Percentiles rank a stretch among this genome's conserved stretches.
These are phyloP conservation scores for Simplicillium sp. DNA, from an alignment of 2,329 filamentous ascomycete genomes.

Conservation along the genomic window DNA sequence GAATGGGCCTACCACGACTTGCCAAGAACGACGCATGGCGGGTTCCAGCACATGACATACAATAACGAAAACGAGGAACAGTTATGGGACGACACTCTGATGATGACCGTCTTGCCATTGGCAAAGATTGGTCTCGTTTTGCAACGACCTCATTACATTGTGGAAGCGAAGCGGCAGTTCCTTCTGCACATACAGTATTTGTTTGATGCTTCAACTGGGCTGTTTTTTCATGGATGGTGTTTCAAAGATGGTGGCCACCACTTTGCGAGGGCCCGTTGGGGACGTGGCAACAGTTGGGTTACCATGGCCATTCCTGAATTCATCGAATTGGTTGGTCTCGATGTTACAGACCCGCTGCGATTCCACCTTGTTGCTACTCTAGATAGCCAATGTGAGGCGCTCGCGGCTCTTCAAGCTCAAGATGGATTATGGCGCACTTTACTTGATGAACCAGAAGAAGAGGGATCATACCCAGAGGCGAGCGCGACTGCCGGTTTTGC, in stretches of 20 bases:
- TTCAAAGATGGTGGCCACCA: constrained; percentile 59
- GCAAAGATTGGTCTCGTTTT: constrained; percentile 71
- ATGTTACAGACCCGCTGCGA: constrained; percentile 53
- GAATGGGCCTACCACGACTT: constrained; percentile 77
- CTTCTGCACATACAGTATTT: constrained; percentile 71
- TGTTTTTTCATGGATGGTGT: constrained; percentile 79
- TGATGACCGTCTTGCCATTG: constrained; percentile 78
- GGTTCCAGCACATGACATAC: constrained; percentile 72
- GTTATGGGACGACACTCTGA: constrained; percentile 77
- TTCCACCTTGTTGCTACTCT: constrained; percentile 52
- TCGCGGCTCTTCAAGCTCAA: constrained; percentile 48
- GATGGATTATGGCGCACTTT: constrained; percentile 68
- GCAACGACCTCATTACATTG: constrained; percentile 60
- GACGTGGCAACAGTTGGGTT: constrained; percentile 60
- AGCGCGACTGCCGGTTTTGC: constrained; percentile 75
- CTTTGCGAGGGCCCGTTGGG: constrained; percentile 49
- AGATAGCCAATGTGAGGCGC: constrained; percentile 57
- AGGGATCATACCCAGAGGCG: constrained; percentile 67
- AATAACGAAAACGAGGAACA: constrained; percentile 61
- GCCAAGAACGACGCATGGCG: constrained; percentile 58
- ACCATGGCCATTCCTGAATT: constrained; percentile 81
- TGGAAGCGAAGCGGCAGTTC: constrained; percentile 70
- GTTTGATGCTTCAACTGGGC: constrained; percentile 59
- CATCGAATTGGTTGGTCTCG: constrained; percentile 59
- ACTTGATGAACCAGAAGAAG: constrained; percentile 53